Base-by-base conservation (phyloP, 2,329 filamentous ascomycete species). In the Paracamarosporium sp. region DNA sequence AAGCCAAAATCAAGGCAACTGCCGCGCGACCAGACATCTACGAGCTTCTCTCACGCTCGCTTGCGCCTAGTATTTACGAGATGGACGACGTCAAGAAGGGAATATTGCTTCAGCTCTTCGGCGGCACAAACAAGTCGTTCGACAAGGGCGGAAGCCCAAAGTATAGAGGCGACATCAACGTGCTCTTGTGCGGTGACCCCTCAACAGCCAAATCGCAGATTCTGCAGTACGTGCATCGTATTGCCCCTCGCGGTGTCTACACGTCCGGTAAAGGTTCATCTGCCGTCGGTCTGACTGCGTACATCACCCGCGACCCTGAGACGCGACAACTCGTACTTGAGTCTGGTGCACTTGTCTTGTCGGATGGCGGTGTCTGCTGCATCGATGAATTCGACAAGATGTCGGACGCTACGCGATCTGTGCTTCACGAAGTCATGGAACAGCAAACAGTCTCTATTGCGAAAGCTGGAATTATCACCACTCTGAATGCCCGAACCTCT, bases 81-180 rank as follows among this genome's bases (percentile, higher is more conserved):
- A 91, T 96, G 88, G 95, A 99, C 66, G 95, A 99, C 70, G 93
- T 98, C 46, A 99, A 99, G 83, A 99, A 99, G 80, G 95, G 95
- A 11, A 97, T 99, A 60, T 83, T 99, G 11, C 87, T 99, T 4
- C 95, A 99, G 72, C 86, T 99, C 38, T 99, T 99, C 74, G 94
- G 95, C 35, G 95, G 95, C 55, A 97, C 95, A 31, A 99, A 99
- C 82, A 99, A 99, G 80, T 92, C 91, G 0, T 99, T 99, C 76
- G 87, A 96, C 57, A 98, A 97, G 78, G 95, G 95, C 55, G 95
- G 93, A 56, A 97, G 91, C 71, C 95, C 95, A 6, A 93, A 90
- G 69, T 99, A 99, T 76, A 88, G 95, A 81, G 95, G 95, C 61
- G 95, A 99, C 77, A 97, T 99, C 81, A 99, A 99, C 74, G 87